These are phyloP conservation scores for Kingdonia uniflora DNA, from an alignment of 164 flowering plant genomes.

Conservation along the genomic window DNA sequence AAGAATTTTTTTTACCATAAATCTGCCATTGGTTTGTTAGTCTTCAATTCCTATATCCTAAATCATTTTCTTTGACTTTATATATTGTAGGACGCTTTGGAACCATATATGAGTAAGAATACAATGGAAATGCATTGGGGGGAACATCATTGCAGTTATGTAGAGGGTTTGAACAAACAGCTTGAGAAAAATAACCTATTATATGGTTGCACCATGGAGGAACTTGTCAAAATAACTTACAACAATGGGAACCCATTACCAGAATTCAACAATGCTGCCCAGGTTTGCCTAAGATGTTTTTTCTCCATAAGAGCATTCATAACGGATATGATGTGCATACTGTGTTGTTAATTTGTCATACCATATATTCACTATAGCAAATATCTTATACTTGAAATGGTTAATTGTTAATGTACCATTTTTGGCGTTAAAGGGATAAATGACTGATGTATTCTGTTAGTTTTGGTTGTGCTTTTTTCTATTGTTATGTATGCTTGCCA, in stretches of 20 bases:
- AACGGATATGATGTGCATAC: too few relatives aligned
- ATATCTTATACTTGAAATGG: too few relatives aligned
- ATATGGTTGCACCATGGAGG: constrained; percentile 78
- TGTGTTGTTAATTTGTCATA: too few relatives aligned
- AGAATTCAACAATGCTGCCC: constrained; percentile 83
- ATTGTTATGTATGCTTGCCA: too few relatives aligned
- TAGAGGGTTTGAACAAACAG: constrained; percentile 73
- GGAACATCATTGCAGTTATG: constrained; percentile 55
- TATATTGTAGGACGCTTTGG: constrained; percentile 71
- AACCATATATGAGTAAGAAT: constrained; percentile 76
- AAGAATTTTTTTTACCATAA: too few relatives aligned
- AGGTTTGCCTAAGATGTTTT: constrained; percentile 29
- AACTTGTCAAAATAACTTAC: constrained; percentile 75
- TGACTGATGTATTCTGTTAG: too few relatives aligned
- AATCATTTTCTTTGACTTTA: neutral
- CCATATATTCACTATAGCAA: too few relatives aligned
- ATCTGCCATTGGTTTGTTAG: too few relatives aligned
- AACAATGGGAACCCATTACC: constrained; percentile 84
- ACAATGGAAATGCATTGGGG: constrained; percentile 93
- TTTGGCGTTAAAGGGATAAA: too few relatives aligned
- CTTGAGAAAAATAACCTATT: constrained; percentile 49
- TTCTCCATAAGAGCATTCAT: too few relatives aligned
- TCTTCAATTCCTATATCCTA: neutral
- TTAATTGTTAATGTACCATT: too few relatives aligned
- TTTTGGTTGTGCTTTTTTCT: too few relatives aligned